Percentiles rank a stretch among this genome's conserved stretches.
Evolutionary conservation across 2,329 filamentous ascomycete species (phyloP).

Genomic region (Arthrobotrys conoides): DNA sequence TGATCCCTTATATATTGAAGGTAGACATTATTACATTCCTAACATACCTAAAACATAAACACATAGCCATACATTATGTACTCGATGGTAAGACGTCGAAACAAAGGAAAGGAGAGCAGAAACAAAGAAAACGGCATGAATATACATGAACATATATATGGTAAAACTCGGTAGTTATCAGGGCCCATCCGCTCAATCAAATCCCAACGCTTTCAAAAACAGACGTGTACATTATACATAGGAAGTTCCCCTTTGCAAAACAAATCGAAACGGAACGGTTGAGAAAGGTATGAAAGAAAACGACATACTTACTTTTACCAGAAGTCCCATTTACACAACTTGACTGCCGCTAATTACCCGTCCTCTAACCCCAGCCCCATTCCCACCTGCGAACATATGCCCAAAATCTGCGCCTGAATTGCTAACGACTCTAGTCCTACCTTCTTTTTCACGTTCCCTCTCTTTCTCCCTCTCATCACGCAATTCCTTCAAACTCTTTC

Average conservation of each 20-base stretch:
- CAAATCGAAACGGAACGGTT: background rate
- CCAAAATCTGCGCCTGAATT: slow-evolving; percentile 54
- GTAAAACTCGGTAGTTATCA: background rate
- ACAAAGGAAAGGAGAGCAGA: background rate
- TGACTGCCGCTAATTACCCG: slow-evolving; percentile 57
- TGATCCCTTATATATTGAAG: background rate
- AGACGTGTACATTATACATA: background rate
- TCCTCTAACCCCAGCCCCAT: slow-evolving; percentile 35
- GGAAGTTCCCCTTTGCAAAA: background rate
- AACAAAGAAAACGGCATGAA: slow-evolving; percentile 8
- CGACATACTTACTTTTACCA: background rate
- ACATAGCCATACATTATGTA: slow-evolving; percentile 24
- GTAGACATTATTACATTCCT: slow-evolving; percentile 17
- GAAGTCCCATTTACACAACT: slow-evolving; percentile 30
- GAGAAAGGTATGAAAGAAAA: background rate
- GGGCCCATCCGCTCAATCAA: slow-evolving; percentile 7
- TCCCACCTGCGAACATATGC: slow-evolving; percentile 37
- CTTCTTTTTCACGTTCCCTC: slow-evolving; percentile 43
- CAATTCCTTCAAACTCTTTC: slow-evolving; percentile 39
- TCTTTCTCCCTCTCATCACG: slow-evolving; percentile 35
- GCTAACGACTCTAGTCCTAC: slow-evolving; percentile 42
- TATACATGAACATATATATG: slow-evolving; percentile 6
- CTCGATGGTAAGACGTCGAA: slow-evolving; percentile 7
- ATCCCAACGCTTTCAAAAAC: slow-evolving; percentile 2
- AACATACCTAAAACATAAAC: slow-evolving; percentile 16